Conservation (phyloP, 192 early-diverging fungal species). For the Oehlia diaphana region DNA sequence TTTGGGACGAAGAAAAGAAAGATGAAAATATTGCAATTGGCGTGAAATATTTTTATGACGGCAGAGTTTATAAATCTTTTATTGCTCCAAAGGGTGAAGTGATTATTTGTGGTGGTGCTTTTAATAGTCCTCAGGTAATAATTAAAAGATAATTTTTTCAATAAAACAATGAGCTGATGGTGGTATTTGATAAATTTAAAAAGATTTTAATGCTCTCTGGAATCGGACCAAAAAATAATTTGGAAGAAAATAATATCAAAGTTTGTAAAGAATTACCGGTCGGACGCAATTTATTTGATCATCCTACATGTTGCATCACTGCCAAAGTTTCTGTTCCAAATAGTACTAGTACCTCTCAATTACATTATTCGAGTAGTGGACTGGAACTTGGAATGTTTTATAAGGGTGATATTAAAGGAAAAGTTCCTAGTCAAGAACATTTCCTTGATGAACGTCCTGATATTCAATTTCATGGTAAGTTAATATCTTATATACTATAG, state of each 20-base stretch:
- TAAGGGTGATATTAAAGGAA: background rate
- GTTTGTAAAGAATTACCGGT: slow-evolving; percentile 12
- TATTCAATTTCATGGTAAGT: background rate
- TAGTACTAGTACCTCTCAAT: background rate
- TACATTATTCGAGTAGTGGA: background rate
- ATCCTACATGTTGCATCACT: background rate
- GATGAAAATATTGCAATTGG: background rate
- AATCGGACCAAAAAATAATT: slow-evolving; percentile 12
- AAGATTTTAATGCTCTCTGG: slow-evolving; percentile 11
- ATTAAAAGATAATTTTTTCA: background rate
- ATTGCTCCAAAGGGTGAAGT: slow-evolving; percentile 15
- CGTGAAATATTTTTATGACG: background rate
- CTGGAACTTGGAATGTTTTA: background rate
- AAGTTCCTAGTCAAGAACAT: background rate
- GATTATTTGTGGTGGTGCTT: background rate
- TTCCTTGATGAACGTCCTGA: background rate
- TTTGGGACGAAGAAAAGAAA: slow-evolving; percentile 3
- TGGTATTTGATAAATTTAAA: background rate
- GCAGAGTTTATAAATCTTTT: background rate
- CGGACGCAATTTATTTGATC: background rate
- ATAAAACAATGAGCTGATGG: background rate
- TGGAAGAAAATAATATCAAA: background rate
- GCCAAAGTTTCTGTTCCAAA: background rate
- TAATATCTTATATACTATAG: too few relatives aligned
- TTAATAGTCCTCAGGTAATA: slow-evolving; percentile 4